Conservation (phyloP, 2,329 filamentous ascomycete genomes). For the Graphilbum ipis-grandicollis region DNA sequence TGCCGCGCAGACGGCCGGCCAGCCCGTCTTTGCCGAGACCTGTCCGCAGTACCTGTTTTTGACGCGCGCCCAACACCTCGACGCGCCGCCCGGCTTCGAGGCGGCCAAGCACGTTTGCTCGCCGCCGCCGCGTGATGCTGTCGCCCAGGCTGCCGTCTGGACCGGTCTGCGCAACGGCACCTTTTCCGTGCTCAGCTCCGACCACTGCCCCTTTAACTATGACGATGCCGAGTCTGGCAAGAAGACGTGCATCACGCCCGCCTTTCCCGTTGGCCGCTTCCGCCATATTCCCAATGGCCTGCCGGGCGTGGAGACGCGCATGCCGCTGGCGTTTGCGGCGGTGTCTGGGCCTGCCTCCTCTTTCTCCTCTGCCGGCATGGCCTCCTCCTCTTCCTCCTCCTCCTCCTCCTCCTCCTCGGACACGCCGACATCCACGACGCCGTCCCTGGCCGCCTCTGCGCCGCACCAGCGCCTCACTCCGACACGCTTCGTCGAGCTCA, state of each 20-base stretch:
- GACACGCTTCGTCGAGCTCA: constrained; percentile 36
- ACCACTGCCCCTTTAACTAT: constrained; percentile 31
- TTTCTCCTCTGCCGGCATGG: no score
- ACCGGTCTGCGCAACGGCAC: constrained; percentile 32
- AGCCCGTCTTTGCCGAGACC: constrained; percentile 38
- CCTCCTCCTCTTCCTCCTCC: no score
- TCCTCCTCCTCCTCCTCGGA: no score
- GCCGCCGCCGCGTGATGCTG: constrained; percentile 28
- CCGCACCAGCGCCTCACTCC: constrained; percentile 10
- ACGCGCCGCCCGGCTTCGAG: constrained; percentile 19
- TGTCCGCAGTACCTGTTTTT: constrained; percentile 41
- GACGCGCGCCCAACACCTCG: constrained; percentile 21
- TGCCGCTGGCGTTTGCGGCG: constrained; percentile 26
- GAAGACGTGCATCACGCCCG: constrained; percentile 10
- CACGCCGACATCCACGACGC: no score
- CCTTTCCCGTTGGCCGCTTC: constrained; percentile 22
- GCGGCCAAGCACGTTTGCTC: constrained; percentile 37
- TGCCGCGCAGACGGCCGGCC: constrained; percentile 27
- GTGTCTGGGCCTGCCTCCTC: constrained; percentile 1
- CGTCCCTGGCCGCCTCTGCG: no score
- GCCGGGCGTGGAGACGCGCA: constrained; percentile 38
- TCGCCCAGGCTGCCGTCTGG: constrained; percentile 35
- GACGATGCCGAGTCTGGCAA: constrained; percentile 20
- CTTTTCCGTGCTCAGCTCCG: constrained; percentile 32
- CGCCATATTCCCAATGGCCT: constrained; percentile 40